phyloP scores from a whole-genome alignment of 768 basidiomycete genomes.

The Leucosporidium creatinivorum region DNA sequence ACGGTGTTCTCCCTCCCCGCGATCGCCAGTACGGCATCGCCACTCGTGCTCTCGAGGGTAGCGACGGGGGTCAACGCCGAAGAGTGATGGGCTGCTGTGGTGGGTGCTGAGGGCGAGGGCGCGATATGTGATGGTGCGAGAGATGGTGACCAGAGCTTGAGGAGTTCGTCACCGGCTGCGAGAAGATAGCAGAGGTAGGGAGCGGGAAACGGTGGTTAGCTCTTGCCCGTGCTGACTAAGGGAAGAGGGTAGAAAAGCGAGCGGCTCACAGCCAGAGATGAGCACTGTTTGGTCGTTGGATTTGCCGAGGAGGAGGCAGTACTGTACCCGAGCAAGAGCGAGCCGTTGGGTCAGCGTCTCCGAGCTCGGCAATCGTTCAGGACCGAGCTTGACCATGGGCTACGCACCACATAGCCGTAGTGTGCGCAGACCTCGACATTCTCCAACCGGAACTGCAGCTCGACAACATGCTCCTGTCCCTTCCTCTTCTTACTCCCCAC shows the following conservation, averaged over 20 bases:
- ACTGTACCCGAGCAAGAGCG: conserved; percentile 49
- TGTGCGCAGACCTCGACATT: conserved; percentile 85
- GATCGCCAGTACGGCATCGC: conserved; percentile 66
- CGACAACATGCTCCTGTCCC: conserved; percentile 12
- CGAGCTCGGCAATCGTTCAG: no score
- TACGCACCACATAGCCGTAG: conserved; percentile 67
- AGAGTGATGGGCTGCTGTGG: not conserved
- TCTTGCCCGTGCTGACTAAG: accelerated
- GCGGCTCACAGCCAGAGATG: conserved; percentile 28
- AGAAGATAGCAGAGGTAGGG: no score
- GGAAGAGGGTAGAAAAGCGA: not conserved
- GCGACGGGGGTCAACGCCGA: conserved; percentile 9
- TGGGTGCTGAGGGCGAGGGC: not conserved
- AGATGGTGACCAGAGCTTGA: conserved; percentile 55
- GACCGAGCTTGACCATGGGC: no score
- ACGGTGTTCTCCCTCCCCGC: conserved; percentile 67
- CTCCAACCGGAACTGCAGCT: conserved; percentile 26
- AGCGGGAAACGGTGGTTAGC: not conserved
- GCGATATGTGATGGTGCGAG: not conserved
- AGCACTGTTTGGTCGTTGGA: conserved; percentile 44
- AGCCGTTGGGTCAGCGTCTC: no score
- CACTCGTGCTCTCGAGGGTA: conserved; percentile 14
- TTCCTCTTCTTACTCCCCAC: not conserved
- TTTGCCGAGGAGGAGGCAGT: conserved; percentile 48
- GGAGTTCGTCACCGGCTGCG: conserved; percentile 69